A percentile compares a stretch with the other conserved stretches of the same genome.
Conservation (phyloP, 2,329 filamentous ascomycete species). For the Pseudocercospora crystallina region DNA sequence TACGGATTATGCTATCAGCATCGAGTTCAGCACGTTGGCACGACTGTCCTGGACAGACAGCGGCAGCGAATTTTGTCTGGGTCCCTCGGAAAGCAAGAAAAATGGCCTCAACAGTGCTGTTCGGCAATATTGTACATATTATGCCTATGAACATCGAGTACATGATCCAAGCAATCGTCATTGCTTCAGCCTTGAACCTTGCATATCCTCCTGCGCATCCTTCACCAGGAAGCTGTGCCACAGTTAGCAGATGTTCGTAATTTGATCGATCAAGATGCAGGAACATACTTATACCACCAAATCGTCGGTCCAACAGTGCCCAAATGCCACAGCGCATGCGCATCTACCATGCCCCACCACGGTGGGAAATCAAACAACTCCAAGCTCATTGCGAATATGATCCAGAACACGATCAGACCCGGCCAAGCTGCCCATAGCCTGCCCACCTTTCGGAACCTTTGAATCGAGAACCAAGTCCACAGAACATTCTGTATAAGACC, state of each 20-base stretch:
- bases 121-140: too few relatives aligned
- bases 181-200: slow-evolving; percentile 70
- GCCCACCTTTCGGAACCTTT: slow-evolving; percentile 68
- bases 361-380: slow-evolving; percentile 94
- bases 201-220: slow-evolving; percentile 80
- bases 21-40: too few relatives aligned
- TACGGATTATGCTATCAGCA: too few relatives aligned
- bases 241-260: slow-evolving; percentile 15
- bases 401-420: slow-evolving; percentile 85
- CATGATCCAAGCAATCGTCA: slow-evolving; percentile 31
- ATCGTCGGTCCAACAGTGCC: slow-evolving; percentile 85
- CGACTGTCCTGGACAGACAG: too few relatives aligned
- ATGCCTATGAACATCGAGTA: too few relatives aligned
- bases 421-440: slow-evolving; percentile 85
- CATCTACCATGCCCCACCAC: slow-evolving; percentile 77
- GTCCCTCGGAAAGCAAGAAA: too few relatives aligned
- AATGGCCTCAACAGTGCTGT: too few relatives aligned
- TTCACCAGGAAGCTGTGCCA: slow-evolving; percentile 73
- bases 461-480: slow-evolving; percentile 82
- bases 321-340: slow-evolving; percentile 93
- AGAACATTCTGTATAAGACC: slow-evolving; percentile 78
- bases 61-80: too few relatives aligned
- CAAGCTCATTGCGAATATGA: slow-evolving; percentile 90
- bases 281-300: slow-evolving; percentile 89
- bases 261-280: neutral